Percentiles rank a stretch among this genome's conserved stretches.
Evolutionary conservation across 495 filamentous ascomycete species (phyloP).

Genomic region (Aspergillus nanangensis): DNA sequence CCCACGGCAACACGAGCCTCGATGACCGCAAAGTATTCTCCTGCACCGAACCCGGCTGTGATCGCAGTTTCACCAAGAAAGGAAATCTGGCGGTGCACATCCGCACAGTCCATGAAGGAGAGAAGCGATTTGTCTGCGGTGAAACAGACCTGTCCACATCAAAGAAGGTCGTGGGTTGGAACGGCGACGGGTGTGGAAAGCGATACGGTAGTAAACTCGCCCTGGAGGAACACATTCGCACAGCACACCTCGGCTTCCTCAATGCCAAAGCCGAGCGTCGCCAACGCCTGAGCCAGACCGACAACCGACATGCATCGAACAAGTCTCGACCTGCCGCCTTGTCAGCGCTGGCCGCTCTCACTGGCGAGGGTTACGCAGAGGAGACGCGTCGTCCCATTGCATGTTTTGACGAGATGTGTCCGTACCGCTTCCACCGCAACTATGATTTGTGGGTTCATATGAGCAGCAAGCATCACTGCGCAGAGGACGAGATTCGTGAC

Average conservation of each 20-base stretch:
- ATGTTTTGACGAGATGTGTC: slow-evolving; percentile 52
- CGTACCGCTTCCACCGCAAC: slow-evolving; percentile 58
- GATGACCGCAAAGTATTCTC: slow-evolving; percentile 57
- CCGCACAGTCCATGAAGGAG: slow-evolving; percentile 66
- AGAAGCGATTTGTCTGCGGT: slow-evolving; percentile 68
- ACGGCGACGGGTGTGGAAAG: slow-evolving; percentile 63
- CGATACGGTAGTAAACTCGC: slow-evolving; percentile 65
- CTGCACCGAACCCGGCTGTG: slow-evolving; percentile 63
- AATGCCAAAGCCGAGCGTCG: slow-evolving; percentile 42
- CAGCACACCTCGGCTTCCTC: slow-evolving; percentile 60
- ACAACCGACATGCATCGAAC: slow-evolving; percentile 17
- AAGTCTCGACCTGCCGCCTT: not conserved
- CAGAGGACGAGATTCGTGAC: slow-evolving; percentile 47
- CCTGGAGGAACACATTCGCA: slow-evolving; percentile 77
- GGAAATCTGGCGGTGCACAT: slow-evolving; percentile 78
- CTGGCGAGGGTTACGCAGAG: slow-evolving; percentile 54
- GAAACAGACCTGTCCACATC: slow-evolving; percentile 53
- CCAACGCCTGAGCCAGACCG: slow-evolving; percentile 29
- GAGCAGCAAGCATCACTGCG: slow-evolving; percentile 44
- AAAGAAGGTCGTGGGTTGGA: slow-evolving; percentile 60
- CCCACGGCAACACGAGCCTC: slow-evolving; percentile 58
- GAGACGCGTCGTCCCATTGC: slow-evolving; percentile 49
- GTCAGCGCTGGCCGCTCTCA: slow-evolving; percentile 47
- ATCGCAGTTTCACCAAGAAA: slow-evolving; percentile 67
- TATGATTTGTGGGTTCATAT: slow-evolving; percentile 68